These are phyloP conservation scores for Halophytophthora polymorphica DNA, from an alignment of 352 stramenopile species.

Conservation along the genomic window DNA sequence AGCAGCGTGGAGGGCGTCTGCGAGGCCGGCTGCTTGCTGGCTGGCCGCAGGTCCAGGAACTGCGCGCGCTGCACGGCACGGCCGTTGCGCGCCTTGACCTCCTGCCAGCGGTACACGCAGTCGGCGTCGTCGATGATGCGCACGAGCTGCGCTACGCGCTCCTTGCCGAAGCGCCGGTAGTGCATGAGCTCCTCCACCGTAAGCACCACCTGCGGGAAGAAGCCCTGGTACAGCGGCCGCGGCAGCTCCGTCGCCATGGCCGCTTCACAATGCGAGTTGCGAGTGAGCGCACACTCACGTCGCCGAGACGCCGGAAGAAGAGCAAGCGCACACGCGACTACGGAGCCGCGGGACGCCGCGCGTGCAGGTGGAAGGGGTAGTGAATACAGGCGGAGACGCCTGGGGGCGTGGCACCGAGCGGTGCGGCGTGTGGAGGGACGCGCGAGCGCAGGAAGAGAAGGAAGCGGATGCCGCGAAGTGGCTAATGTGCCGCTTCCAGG, in stretches of 20 bases:
- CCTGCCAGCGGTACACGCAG: conserved; percentile 77
- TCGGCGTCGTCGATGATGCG: conserved; percentile 79
- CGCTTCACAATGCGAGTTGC: no score
- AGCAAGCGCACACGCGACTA: no score
- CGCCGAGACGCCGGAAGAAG: no score
- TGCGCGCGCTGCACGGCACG: conserved; percentile 24
- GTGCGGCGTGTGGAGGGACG: no score
- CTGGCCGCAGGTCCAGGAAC: conserved; percentile 66
- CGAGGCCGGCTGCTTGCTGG: conserved; percentile 46
- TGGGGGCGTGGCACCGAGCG: no score
- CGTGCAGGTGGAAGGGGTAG: no score
- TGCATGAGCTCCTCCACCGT: conserved; percentile 63
- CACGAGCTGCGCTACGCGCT: conserved; percentile 68
- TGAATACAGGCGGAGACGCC: no score
- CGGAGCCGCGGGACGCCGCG: no score
- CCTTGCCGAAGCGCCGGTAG: conserved; percentile 75
- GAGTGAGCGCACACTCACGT: no score
- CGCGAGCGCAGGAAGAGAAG: no score
- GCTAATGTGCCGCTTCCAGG: not conserved
- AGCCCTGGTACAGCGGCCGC: conserved; percentile 71
- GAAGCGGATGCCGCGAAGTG: no score
- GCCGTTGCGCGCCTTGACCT: conserved; percentile 16
- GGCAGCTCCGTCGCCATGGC: no score
- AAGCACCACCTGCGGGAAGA: conserved; percentile 80
- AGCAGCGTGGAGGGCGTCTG: conserved; percentile 64